Evolutionary conservation across 176 grass and related monocot genomes (phyloP).

Genomic region (Rhipidocladum racemiflorum): DNA sequence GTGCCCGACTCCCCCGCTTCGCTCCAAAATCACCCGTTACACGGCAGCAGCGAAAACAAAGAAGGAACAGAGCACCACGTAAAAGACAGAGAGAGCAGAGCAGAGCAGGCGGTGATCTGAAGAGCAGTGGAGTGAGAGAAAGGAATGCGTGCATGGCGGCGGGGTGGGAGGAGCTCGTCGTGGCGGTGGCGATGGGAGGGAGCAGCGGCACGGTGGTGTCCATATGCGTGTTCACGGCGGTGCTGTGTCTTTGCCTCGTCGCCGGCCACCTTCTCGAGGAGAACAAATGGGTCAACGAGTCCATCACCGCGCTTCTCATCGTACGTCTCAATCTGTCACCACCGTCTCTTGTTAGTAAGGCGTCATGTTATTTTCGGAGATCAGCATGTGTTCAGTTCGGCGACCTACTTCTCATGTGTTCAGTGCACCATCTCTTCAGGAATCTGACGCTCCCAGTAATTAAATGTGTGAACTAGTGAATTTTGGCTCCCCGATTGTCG

Average conservation of each 20-base stretch:
- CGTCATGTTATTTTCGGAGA: not conserved
- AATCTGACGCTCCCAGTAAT: no score
- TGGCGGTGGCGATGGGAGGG: not conserved
- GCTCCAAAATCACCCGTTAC: conserved; percentile 21
- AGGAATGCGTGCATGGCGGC: not conserved
- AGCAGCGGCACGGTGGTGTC: conserved; percentile 54
- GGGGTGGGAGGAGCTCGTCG: not conserved
- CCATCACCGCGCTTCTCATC: conserved; percentile 66
- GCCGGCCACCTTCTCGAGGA: conserved; percentile 71
- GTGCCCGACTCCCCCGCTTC: not conserved
- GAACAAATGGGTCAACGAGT: conserved; percentile 80
- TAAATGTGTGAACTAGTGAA: not conserved
- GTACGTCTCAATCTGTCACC: conserved; percentile 23
- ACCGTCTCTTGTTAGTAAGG: no score
- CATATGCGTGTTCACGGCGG: conserved; percentile 67
- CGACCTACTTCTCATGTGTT: no score
- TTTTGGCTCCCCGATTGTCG: not conserved
- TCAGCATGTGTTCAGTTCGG: no score
- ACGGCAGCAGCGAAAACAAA: not conserved
- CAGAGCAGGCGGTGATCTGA: not conserved
- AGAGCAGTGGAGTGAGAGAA: not conserved
- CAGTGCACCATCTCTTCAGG: no score
- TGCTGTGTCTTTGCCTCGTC: conserved; percentile 75
- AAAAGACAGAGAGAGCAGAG: not conserved
- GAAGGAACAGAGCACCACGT: not conserved